Percentiles rank a stretch among this genome's conserved stretches.
Conservation (phyloP, 371 early-diverging fungal species). For the Mortierella sp. region DNA sequence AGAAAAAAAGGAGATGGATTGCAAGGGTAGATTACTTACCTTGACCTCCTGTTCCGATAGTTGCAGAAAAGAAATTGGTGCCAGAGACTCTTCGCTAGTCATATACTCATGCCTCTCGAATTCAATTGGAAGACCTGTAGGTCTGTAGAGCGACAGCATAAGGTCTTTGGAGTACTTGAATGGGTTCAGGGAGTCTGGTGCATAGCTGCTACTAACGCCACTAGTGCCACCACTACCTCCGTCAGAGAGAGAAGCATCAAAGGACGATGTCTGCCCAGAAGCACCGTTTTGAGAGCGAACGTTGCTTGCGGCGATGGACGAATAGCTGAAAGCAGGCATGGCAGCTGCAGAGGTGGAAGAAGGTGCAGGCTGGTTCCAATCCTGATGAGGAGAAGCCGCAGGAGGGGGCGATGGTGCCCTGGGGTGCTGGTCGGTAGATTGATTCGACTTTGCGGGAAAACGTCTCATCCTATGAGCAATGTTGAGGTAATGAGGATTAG, state of each 20-base stretch:
- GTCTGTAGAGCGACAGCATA: constrained; percentile 82
- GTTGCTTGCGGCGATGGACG: constrained; percentile 59
- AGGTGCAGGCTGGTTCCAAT: constrained; percentile 28
- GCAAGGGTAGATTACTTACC: constrained; percentile 56
- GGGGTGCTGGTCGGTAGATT: constrained; percentile 33
- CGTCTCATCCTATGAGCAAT: constrained; percentile 57
- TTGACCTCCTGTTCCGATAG: constrained; percentile 77
- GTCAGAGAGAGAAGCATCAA: constrained; percentile 26
- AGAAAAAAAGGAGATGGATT: constrained; percentile 10
- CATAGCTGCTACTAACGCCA: constrained; percentile 19
- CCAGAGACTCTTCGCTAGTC: constrained; percentile 70
- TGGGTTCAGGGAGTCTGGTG: constrained; percentile 61
- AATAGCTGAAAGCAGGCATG: constrained; percentile 55
- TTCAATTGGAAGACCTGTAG: constrained; percentile 70
- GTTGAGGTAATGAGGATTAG: constrained; percentile 2
- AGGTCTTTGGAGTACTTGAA: constrained; percentile 85
- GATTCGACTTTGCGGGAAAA: constrained; percentile 55
- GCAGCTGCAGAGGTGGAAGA: constrained; percentile 25
- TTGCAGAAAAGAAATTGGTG: constrained; percentile 75
- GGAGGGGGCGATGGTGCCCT: constrained; percentile 37
- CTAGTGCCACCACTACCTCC: constrained; percentile 8
- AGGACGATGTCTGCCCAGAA: constrained; percentile 21
- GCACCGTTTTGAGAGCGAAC: constrained; percentile 48
- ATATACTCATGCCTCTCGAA: constrained; percentile 82
- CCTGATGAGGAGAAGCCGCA: constrained; percentile 32